Percentiles rank a stretch among this genome's conserved stretches.
Conservation (phyloP, 495 filamentous ascomycete species). For the Lineolata rhizophorae region DNA sequence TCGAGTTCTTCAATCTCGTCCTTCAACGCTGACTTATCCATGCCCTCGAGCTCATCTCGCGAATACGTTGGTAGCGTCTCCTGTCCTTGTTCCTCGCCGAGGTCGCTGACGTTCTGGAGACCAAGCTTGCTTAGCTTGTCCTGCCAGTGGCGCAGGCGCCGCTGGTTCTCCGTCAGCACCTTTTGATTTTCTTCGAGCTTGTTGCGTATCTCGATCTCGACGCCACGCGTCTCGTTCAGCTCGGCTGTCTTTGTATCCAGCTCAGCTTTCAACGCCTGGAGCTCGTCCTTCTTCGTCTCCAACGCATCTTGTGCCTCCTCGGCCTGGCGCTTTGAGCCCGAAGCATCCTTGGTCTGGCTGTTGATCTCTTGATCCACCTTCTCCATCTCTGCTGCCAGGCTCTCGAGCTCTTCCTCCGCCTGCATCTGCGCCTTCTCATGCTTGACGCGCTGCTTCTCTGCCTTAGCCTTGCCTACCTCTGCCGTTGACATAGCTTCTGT, state of each 20-base stretch:
- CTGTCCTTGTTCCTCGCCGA: conserved; percentile 19
- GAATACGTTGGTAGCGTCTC: conserved; percentile 56
- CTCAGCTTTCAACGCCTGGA: conserved; percentile 58
- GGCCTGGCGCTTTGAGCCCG: conserved; percentile 46
- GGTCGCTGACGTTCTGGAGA: conserved; percentile 44
- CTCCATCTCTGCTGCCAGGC: conserved; percentile 46
- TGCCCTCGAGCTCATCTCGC: conserved; percentile 76
- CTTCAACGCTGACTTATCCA: conserved; percentile 74
- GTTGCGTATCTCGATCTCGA: conserved; percentile 96
- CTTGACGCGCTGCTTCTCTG: conserved; percentile 78
- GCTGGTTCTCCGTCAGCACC: conserved; percentile 65
- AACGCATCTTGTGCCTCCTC: conserved; percentile 73
- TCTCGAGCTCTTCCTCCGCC: conserved; percentile 53
- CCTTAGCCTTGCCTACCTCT: conserved; percentile 69
- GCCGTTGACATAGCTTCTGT: conserved; percentile 64
- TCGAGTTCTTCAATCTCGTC: conserved; percentile 75
- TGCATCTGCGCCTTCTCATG: conserved; percentile 59
- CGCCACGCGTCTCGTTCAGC: conserved; percentile 70
- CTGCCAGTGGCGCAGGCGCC: conserved; percentile 62
- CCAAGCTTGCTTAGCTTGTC: conserved; percentile 66
- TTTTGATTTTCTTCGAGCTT: conserved; percentile 94
- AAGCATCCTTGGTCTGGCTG: conserved; percentile 51
- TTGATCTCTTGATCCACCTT: conserved; percentile 53
- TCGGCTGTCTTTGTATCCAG: conserved; percentile 71
- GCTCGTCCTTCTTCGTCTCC: conserved; percentile 56